phyloP scores from a whole-genome alignment of 768 basidiomycete genomes.

The Pilatotrama ljubarskyi region DNA sequence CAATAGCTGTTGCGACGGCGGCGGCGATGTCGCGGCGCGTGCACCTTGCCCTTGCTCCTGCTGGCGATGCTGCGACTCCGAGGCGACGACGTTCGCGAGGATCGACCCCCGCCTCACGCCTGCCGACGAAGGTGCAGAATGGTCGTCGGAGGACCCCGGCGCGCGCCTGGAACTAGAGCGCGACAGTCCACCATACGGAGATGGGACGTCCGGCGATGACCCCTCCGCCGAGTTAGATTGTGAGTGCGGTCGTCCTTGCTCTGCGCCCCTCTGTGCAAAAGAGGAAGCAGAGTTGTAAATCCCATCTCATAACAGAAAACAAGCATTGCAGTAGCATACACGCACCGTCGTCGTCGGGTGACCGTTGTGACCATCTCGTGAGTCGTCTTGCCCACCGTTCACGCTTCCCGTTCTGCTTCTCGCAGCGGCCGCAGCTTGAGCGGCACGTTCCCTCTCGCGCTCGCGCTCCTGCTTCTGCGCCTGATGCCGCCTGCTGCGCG shows the following conservation, averaged over 20 bases:
- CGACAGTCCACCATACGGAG: constrained; percentile 13
- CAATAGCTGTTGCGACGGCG: constrained; percentile 10
- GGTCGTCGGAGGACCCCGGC: constrained; percentile 14
- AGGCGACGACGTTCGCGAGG: constrained; percentile 2
- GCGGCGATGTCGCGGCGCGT: constrained; percentile 5
- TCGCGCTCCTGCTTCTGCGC: constrained; percentile 57
- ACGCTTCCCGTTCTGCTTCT: constrained; percentile 17
- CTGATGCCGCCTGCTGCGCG: constrained; percentile 87
- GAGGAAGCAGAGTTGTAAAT: background rate
- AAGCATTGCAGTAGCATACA: background rate
- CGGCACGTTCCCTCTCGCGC: constrained; percentile 48
- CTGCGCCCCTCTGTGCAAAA: background rate
- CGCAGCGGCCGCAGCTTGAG: constrained; percentile 28
- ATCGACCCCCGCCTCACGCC: constrained; percentile 11
- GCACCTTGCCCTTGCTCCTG: constrained; percentile 17
- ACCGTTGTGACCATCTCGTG: constrained; percentile 31
- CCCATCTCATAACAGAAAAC: background rate
- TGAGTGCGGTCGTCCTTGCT: constrained; percentile 10
- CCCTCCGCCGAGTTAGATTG: constrained; percentile 13
- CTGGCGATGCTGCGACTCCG: constrained; percentile 16
- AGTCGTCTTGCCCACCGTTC: constrained; percentile 23
- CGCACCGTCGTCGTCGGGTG: constrained; percentile 35
- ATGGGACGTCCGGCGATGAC: constrained; percentile 16
- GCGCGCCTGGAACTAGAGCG: constrained; percentile 14
- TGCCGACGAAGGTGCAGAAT: constrained; percentile 15